Conservation (phyloP, 768 basidiomycete species). For the Agaricus bisporus region DNA sequence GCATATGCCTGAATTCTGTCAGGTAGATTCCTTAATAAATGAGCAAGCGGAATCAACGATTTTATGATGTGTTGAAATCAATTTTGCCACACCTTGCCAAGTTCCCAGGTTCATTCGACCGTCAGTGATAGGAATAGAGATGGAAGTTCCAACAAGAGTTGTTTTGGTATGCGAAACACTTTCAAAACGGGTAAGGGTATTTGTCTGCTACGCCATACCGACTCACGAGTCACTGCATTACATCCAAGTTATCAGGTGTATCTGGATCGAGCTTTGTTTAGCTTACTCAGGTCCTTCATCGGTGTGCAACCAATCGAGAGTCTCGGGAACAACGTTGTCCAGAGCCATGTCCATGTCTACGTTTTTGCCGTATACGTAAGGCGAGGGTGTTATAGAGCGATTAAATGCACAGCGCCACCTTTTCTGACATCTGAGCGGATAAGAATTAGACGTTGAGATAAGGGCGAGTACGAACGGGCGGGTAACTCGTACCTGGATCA, state of each 20-base stretch:
- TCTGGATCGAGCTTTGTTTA: background rate
- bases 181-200: background rate
- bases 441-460: constrained; percentile 24
- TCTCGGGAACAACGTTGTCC: constrained; percentile 84
- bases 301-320: constrained; percentile 74
- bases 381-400: too few relatives aligned
- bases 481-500: constrained; percentile 52
- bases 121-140: constrained; percentile 80
- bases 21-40: constrained; percentile 66
- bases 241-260: constrained; percentile 2
- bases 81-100: constrained; percentile 67
- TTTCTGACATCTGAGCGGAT: constrained; percentile 25
- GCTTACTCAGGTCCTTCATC: constrained; percentile 91
- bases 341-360: constrained; percentile 94
- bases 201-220: background rate
- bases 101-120: constrained; percentile 78
- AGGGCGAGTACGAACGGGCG: background rate
- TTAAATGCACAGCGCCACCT: constrained; percentile 13
- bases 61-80: background rate
- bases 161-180: constrained; percentile 92
- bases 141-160: constrained; percentile 74
- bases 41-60: background rate
- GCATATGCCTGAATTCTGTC: constrained; percentile 70
- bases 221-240: constrained; percentile 66
- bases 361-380: too few relatives aligned